Percentiles rank a stretch among this genome's conserved stretches.
Conservation (phyloP, 768 basidiomycete species). For the Auriscalpium orientale region DNA sequence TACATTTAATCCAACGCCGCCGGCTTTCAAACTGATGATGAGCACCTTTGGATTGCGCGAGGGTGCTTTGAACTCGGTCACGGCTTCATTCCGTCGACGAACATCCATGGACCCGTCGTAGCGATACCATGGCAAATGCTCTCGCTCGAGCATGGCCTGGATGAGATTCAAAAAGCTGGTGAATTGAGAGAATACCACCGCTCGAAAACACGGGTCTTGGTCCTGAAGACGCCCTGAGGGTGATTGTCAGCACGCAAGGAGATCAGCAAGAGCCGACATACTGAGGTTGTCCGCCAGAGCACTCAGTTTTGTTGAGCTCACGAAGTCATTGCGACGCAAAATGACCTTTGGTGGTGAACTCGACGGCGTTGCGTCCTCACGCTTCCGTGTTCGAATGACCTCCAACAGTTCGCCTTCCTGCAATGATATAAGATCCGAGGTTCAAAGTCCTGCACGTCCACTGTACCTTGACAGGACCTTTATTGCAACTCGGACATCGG, state of each 20-base stretch:
- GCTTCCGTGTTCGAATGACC: conserved; percentile 34
- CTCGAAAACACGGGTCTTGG: conserved; percentile 72
- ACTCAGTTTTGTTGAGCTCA: conserved; percentile 85
- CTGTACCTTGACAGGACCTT: conserved; percentile 56
- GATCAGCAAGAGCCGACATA: conserved; percentile 21
- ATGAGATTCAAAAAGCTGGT: conserved; percentile 84
- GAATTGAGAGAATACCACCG: conserved; percentile 87
- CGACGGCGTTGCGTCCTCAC: conserved; percentile 13
- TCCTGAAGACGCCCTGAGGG: conserved; percentile 49
- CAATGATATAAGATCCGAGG: neutral
- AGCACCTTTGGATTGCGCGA: conserved; percentile 69
- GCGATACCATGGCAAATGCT: conserved; percentile 61
- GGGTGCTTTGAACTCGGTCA: conserved; percentile 68
- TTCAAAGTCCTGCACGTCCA: neutral
- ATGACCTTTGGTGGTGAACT: conserved; percentile 40
- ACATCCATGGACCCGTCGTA: conserved; percentile 93
- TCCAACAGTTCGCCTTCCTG: conserved; percentile 60
- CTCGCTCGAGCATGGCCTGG: conserved; percentile 59
- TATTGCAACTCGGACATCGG: conserved; percentile 72
- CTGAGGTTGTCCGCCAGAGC: conserved; percentile 72
- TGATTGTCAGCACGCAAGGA: neutral
- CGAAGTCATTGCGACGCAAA: conserved; percentile 75
- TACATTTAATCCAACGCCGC: conserved; percentile 87
- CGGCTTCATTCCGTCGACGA: conserved; percentile 66
- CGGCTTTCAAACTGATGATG: conserved; percentile 79